A percentile compares a stretch with the other conserved stretches of the same genome.
These are phyloP conservation scores for Pythium brachiatum DNA, from an alignment of 352 stramenopile species.

Conservation along the genomic window DNA sequence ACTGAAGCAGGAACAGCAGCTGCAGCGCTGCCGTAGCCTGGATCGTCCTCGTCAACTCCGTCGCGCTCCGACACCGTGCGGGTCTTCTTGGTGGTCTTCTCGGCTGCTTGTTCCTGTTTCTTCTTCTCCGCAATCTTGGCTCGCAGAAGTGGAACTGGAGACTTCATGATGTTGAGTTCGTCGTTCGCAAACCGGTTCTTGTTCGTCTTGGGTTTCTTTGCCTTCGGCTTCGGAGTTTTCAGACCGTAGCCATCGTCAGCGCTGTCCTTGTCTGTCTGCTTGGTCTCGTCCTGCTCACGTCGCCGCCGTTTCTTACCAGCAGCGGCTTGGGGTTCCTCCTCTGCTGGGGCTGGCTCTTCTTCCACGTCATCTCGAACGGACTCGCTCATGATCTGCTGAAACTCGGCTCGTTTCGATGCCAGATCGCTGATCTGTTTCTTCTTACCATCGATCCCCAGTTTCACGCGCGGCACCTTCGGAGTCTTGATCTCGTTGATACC, in stretches of 20 bases:
- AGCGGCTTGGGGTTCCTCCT: neutral
- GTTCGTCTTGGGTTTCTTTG: constrained; percentile 15
- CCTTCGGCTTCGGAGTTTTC: constrained; percentile 15
- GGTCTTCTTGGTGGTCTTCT: constrained; percentile 5
- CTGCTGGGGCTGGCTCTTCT: neutral
- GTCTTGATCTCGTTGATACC: constrained; percentile 60
- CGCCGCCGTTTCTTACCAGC: constrained; percentile 15
- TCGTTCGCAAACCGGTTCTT: constrained; percentile 22
- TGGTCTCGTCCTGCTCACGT: constrained; percentile 1
- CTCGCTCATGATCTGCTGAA: constrained; percentile 39
- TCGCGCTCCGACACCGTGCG: constrained; percentile 9
- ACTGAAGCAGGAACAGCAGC: constrained; percentile 1
- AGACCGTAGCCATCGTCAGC: constrained; percentile 9
- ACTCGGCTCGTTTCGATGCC: constrained; percentile 43
- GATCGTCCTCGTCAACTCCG: constrained; percentile 20
- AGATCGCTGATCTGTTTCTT: constrained; percentile 31
- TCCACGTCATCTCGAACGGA: constrained; percentile 4
- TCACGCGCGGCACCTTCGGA: constrained; percentile 62
- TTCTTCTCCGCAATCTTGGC: constrained; percentile 17
- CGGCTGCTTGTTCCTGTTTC: constrained; percentile 3
- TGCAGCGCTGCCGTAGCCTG: constrained; percentile 14
- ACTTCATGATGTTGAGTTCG: constrained; percentile 31
- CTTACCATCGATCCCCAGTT: constrained; percentile 37
- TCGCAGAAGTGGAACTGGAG: constrained; percentile 17
- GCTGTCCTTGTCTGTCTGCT: neutral